These are phyloP conservation scores for Irineochytrium annulatum DNA, from an alignment of 192 early-diverging fungal species.

Conservation along the genomic window DNA sequence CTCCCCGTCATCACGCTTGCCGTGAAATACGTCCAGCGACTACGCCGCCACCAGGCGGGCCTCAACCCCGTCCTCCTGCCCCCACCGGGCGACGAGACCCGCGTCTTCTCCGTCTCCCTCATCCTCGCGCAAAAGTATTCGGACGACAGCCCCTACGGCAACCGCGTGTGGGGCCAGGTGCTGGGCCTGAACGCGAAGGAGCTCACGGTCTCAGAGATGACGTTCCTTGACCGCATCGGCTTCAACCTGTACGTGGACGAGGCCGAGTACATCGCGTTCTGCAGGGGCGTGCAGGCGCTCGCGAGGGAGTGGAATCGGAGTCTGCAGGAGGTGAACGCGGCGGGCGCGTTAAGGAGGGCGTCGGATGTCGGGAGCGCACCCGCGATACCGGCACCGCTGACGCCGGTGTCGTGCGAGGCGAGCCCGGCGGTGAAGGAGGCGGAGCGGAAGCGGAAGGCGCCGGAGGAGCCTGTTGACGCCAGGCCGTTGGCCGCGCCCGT, in stretches of 20 bases:
- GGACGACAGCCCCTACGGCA: slow-evolving; percentile 21
- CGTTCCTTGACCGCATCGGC: slow-evolving; percentile 1
- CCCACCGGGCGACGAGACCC: background rate
- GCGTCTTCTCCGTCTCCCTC: slow-evolving; percentile 13
- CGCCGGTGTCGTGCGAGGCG: background rate
- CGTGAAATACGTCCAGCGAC: slow-evolving; percentile 25
- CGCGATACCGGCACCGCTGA: background rate
- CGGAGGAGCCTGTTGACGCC: no score
- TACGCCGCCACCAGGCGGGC: slow-evolving; percentile 5
- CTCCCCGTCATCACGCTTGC: slow-evolving; percentile 27
- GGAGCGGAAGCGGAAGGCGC: background rate
- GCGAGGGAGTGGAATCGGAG: slow-evolving; percentile 22
- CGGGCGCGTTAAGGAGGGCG: background rate
- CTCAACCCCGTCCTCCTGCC: background rate
- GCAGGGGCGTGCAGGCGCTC: slow-evolving; percentile 16
- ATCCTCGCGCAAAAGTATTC: slow-evolving; percentile 26
- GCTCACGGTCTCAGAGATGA: slow-evolving; percentile 8
- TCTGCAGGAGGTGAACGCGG: slow-evolving; percentile 3
- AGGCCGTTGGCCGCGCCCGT: no score
- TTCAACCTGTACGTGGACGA: slow-evolving; percentile 17
- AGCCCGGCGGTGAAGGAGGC: background rate
- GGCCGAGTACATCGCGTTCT: slow-evolving; percentile 14
- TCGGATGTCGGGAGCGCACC: no score
- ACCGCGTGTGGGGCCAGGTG: slow-evolving; percentile 17
- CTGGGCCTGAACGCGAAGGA: slow-evolving; percentile 4